Conservation (phyloP, 2,329 filamentous ascomycete species). For the Cryphonectria naterciae region DNA sequence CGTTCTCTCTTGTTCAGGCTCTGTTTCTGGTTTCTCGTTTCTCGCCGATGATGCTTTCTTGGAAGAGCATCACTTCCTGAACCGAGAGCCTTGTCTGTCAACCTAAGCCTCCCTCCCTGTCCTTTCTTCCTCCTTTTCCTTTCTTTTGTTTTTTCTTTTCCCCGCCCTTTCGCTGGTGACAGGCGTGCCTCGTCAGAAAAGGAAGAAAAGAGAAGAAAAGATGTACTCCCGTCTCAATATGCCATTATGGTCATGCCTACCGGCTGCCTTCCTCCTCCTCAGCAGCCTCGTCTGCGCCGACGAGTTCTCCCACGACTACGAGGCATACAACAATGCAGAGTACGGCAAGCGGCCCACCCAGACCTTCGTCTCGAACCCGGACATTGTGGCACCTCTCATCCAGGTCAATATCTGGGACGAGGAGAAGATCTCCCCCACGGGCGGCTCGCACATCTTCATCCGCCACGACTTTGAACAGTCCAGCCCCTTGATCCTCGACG, state of each 20-base stretch:
- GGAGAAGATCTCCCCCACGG: conserved; percentile 33
- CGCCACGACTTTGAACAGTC: conserved; percentile 34
- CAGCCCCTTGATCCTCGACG: conserved; percentile 42
- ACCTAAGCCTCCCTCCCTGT: background rate
- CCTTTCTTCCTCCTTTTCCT: background rate
- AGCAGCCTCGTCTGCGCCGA: background rate
- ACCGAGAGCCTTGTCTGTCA: background rate
- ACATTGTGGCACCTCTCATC: conserved; percentile 41
- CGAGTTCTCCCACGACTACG: conserved; percentile 30
- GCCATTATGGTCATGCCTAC: background rate
- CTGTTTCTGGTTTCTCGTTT: background rate
- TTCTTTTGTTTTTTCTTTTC: no score
- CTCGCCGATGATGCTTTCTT: background rate
- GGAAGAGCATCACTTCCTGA: background rate
- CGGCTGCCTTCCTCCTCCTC: background rate
- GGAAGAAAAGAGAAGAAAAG: background rate
- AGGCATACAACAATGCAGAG: conserved; percentile 37
- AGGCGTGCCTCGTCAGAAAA: background rate
- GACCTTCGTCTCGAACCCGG: conserved; percentile 37
- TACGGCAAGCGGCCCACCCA: conserved; percentile 39
- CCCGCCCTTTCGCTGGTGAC: background rate
- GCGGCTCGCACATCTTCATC: conserved; percentile 41
- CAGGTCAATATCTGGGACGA: conserved; percentile 40
- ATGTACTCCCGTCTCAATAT: background rate
- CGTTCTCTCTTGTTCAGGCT: background rate